Percentiles rank a stretch among this genome's conserved stretches.
These are phyloP conservation scores for Aspergillus campestris DNA, from an alignment of 495 filamentous ascomycete genomes.

Conservation along the genomic window DNA sequence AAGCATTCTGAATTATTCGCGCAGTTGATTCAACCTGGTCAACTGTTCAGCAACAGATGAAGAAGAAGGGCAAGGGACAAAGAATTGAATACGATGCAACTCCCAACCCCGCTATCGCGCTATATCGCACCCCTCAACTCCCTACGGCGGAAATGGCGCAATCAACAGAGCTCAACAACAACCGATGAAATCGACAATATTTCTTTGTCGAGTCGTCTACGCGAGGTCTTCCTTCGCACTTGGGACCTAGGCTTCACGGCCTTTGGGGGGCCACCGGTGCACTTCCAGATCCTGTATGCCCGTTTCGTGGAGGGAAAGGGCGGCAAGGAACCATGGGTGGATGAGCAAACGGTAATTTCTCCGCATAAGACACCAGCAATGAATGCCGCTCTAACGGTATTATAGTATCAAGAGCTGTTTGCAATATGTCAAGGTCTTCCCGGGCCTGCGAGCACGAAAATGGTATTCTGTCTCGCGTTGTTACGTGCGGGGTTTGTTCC, in stretches of 20 bases:
- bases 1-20: too few species aligned
- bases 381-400: not conserved
- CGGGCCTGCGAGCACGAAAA: slow-evolving; percentile 72
- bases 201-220: slow-evolving; percentile 4
- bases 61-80: too few species aligned
- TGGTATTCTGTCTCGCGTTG: slow-evolving; percentile 65
- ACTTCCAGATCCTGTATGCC: slow-evolving; percentile 59
- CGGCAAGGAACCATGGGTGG: slow-evolving; percentile 55
- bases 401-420: slow-evolving; percentile 75
- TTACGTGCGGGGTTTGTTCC: slow-evolving; percentile 55
- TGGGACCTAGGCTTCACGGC: slow-evolving; percentile 66
- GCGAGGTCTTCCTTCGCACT: slow-evolving; percentile 37
- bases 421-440: slow-evolving; percentile 68
- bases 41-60: too few species aligned
- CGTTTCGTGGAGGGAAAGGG: slow-evolving; percentile 53
- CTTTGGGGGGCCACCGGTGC: slow-evolving; percentile 65
- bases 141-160: too few species aligned
- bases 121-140: too few species aligned
- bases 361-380: not conserved
- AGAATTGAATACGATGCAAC: too few species aligned
- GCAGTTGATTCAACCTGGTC: too few species aligned
- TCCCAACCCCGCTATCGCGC: too few species aligned
- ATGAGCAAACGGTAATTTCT: slow-evolving; percentile 55
- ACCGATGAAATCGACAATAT: too few species aligned
- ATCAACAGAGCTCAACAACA: too few species aligned